Base-by-base conservation (phyloP, 2,329 filamentous ascomycete genomes). In the Fusarium sp. region DNA sequence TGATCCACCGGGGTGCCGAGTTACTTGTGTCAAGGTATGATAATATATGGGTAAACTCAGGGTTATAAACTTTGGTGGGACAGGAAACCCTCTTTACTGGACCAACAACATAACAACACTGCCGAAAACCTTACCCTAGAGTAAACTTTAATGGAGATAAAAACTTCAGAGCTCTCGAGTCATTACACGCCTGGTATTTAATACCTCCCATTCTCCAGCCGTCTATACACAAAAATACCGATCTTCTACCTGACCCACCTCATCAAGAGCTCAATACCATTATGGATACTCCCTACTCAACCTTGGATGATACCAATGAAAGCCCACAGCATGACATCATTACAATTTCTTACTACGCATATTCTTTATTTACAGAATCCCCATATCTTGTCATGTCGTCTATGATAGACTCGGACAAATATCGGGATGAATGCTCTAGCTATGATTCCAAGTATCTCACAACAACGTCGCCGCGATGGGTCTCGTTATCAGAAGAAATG, bases 271-370 rank as follows among this genome's bases (percentile, higher is more conserved):
- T n/a, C n/a, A 31, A 31, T 11, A 12, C 29, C n/a, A 7, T 15
- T 3, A 51, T 51, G 31, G 31, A 35, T 2, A 19, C 9, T 35
- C n/a, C 11, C 8, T 7, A 4, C 6, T 19, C 11, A 5, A 14
- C 9, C 9, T 23, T 12, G 4, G 16, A 19, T 14, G 7, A 18
- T 23, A 7, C 0, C 7, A n/a, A 23, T 18, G 16, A 14, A 10
- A 7, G 7, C 29, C 10, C n/a, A 10, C 7, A 18, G 0, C n/a
- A 18, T 12, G 7, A 33, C 10, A 14, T 19, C 16, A 10, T 35
- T 25, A 10, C 11, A 10, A 19, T 35, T 25, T 15, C n/a, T 0
- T 19, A 19, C 15, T 19, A 7, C 3, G 6, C 1, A 35, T 15
- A 51, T 15, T 33, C 11, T 16, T 6, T 18, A 4, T 10, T 25